Conservation (phyloP, 148 eudicot genomes). For the Amaranthus palmeri region DNA sequence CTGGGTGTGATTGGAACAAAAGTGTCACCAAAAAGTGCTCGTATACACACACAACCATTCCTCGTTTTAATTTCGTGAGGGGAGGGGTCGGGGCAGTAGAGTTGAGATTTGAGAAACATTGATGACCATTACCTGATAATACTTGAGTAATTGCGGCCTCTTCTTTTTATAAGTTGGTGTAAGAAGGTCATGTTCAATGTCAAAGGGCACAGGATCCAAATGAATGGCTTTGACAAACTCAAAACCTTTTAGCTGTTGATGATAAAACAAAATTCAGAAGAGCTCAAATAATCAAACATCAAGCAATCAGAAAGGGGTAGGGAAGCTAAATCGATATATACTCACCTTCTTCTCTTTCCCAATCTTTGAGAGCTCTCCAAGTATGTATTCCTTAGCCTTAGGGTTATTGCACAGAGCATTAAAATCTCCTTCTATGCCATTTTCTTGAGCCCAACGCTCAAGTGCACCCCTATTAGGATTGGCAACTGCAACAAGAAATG, state of each 20-base stretch:
- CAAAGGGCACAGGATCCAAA: conserved; percentile 71
- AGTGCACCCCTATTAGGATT: conserved; percentile 66
- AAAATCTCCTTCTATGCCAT: conserved; percentile 59
- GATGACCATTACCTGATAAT: conserved; percentile 52
- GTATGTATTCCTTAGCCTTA: conserved; percentile 55
- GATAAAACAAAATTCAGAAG: conserved; percentile 13
- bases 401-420: conserved; percentile 57
- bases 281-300: neutral
- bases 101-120: neutral
- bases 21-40: too few species aligned
- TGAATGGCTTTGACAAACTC: conserved; percentile 72
- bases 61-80: too few species aligned
- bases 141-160: conserved; percentile 75
- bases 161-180: conserved; percentile 83
- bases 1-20: too few species aligned
- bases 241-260: conserved; percentile 73
- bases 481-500: conserved; percentile 62
- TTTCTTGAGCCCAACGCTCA: conserved; percentile 56
- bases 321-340: neutral
- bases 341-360: conserved; percentile 77
- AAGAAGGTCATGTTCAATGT: conserved; percentile 74
- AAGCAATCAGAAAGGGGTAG: neutral
- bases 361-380: conserved; percentile 60
- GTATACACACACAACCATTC: too few species aligned
- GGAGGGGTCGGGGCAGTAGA: neutral